A percentile compares a stretch with the other conserved stretches of the same genome.
phyloP scores from a whole-genome alignment of 1,139 yeast species.

The Kodamaea suecica region DNA sequence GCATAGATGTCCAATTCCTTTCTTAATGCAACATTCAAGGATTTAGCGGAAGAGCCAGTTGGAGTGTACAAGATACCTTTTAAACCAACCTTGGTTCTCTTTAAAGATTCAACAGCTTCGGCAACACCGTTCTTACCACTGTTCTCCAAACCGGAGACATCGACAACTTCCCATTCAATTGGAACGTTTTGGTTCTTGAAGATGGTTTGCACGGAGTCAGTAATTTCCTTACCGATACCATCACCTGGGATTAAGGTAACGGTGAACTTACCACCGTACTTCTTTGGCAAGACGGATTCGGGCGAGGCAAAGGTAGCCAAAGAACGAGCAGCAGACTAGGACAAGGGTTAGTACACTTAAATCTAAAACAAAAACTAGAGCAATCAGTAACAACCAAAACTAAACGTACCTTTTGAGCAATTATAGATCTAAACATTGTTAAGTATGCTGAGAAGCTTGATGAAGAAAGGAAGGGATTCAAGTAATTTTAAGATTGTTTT shows the following conservation, averaged over 20 bases:
- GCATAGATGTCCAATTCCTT: conserved; percentile 96
- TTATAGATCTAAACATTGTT: conserved; percentile 27
- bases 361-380: too few relatives aligned
- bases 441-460: background rate
- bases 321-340: conserved; percentile 37
- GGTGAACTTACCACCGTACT: conserved; percentile 91
- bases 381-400: too few relatives aligned
- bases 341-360: conserved; percentile 1
- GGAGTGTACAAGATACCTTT: conserved; percentile 96
- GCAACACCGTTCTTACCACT: conserved; percentile 59
- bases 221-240: conserved; percentile 96
- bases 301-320: conserved; percentile 53
- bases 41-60: conserved; percentile 53
- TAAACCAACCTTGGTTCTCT: conserved; percentile 95
- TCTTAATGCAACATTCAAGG: conserved; percentile 94
- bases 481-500: too few relatives aligned
- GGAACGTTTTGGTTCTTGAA: conserved; percentile 86
- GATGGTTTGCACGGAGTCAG: conserved; percentile 88
- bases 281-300: conserved; percentile 74
- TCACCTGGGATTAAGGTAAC: conserved; percentile 95
- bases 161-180: conserved; percentile 90
- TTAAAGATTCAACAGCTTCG: conserved; percentile 87
- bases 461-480: background rate
- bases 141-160: conserved; percentile 78
- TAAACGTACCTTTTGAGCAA: conserved; percentile 27